Conservation (phyloP, 2,329 filamentous ascomycete species). For the Scopulariopsis brevicaulis region DNA sequence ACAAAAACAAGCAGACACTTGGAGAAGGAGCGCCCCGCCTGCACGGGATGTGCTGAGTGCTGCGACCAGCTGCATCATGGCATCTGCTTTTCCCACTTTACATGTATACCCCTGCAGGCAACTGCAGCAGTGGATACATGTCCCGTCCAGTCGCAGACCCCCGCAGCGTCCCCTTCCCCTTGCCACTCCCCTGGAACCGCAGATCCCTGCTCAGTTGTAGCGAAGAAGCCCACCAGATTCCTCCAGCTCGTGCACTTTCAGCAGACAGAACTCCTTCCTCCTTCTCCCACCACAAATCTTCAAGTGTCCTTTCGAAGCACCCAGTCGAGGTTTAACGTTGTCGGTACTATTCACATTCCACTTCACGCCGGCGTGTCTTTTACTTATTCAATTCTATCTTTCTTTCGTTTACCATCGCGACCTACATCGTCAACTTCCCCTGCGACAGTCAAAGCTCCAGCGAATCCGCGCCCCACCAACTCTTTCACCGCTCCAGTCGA, state of each 20-base stretch:
- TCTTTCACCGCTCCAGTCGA: neutral
- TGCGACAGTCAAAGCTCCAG: neutral
- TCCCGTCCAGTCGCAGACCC: neutral
- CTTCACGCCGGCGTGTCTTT: neutral
- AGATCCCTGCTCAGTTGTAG: neutral
- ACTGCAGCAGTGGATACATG: neutral
- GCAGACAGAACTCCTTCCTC: neutral
- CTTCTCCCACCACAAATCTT: neutral
- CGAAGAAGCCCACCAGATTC: no score
- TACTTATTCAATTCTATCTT: neutral
- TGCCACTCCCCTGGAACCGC: neutral
- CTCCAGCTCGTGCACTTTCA: no score
- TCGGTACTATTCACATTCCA: neutral
- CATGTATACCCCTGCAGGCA: neutral
- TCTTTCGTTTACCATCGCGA: neutral
- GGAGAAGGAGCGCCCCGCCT: no score
- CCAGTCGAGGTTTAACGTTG: no score
- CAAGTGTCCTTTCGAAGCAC: neutral
- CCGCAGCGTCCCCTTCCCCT: neutral
- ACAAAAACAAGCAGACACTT: no score
- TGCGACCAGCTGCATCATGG: no score
- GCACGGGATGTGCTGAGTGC: no score
- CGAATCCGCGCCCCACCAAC: neutral
- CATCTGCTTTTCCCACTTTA: slow-evolving; percentile 1
- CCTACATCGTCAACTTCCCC: neutral